Base-by-base conservation (phyloP, 805 yeast genomes). In the Yarrowia yakushimensis region DNA sequence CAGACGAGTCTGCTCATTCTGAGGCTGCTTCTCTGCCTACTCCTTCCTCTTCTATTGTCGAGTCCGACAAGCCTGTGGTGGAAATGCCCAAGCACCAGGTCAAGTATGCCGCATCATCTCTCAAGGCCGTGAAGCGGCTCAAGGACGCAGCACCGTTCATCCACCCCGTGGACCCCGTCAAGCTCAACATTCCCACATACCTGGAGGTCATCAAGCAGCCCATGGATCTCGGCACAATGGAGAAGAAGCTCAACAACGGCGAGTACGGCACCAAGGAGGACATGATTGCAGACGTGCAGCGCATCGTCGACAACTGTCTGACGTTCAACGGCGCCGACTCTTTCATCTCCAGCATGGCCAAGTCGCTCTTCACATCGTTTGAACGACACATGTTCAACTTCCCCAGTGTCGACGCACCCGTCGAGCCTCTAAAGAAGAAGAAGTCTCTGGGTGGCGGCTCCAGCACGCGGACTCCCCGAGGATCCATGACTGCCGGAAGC, bases 211-310 rank as follows among this genome's bases (percentile, higher is more conserved):
- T 94, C 69, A 80, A 82, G 66, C 79, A 86, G 69, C 99, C 99
- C 39, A 94, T 94, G 97, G 98, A 93, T 73, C 78, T 94, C 33
- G 82, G 92, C 3, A 90, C 97, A 1, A 88, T 94, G 67, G 99
- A 94, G 74, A 83, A 82, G 69, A 93, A 92, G 74, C 76, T 92
- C 39, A 78, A 72, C 41, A 83, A 74, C 8, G 83, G 85, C 70
- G 92, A 90, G 1, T 94, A 92, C 74, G 87, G 81, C 66, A 79
- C 81, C 5, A 85, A 91, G 11, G 81, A 81, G 66, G 85, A 85
- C 66, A 82, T 92, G 42, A 82, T 81, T 22, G 86, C 81, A 4
- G 97, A 92, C 75, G 88, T 91, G 76, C 85, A 88, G 69, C 77
- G 88, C 66, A 90, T 94, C 85, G 93, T 94, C 13, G 73, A 75